Evolutionary conservation across 345 rosid species (phyloP), one percentile per base, ranked within the genome.

Genomic region (Citrus australasica): DNA sequence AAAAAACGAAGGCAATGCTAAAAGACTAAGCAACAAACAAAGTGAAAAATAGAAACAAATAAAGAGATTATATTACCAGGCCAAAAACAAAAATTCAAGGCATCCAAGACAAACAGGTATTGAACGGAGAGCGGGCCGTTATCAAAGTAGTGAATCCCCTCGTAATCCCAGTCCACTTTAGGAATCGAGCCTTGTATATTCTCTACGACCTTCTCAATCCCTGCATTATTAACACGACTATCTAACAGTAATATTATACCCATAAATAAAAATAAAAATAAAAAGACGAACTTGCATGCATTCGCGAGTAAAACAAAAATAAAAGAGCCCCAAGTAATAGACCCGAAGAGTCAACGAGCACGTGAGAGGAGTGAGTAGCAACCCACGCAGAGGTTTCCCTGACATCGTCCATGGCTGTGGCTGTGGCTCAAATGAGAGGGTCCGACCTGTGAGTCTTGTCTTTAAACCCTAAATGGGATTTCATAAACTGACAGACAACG

Each of bases 31-130:
- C 35, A 68, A 76, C 17, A 55, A 33, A 19, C 9, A 38, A 8
- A 11, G 5, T 0, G 1, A 25, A 68, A n/a, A 28, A 30, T 14
- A 67, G 2, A 21, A 33, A 10, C 28, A 37, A 3, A 14, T 22
- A 59, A 59, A 8, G 5, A 6, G 62, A 5, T 32, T 21, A 32
- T 27, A 35, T 30, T 76, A 92, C 95, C 97, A 48, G 97, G 95
- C 97, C 97, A 91, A 65, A 92, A 92, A 77, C 97, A 92, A 76
- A 92, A 92, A 84, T 91, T 92, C 78, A 92, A 53, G 72, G 97
- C 87, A 82, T 92, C 97, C 83, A 92, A 77, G 69, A 91, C 97
- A 56, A 92, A 85, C n/a, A 92, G 90, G 78, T 92, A 92, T 85
- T 90, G 97, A 66, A 89, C 90, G 33, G 97, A 87, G 55, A 91